phyloP scores from a whole-genome alignment of 768 basidiomycete species.

The Suillus subaureus region DNA sequence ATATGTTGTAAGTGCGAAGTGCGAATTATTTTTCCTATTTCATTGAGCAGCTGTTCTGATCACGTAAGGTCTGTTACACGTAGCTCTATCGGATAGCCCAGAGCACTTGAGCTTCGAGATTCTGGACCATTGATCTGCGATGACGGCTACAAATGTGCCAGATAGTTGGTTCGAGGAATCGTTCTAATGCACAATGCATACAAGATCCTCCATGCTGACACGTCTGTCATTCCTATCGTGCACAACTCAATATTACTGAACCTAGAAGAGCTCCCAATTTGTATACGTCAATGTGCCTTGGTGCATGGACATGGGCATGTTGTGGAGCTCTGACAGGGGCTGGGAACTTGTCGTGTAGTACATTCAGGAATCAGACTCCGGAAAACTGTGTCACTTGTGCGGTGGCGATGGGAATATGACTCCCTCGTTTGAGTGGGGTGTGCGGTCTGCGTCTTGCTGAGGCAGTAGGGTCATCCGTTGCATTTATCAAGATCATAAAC shows the following conservation, averaged over 20 bases:
- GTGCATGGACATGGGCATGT: background rate
- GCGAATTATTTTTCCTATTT: background rate
- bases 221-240: background rate
- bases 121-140: background rate
- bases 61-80: background rate
- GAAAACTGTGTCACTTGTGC: background rate
- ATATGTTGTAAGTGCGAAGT: slow-evolving; percentile 1
- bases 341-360: background rate
- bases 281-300: background rate
- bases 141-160: background rate
- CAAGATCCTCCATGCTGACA: background rate
- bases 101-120: background rate
- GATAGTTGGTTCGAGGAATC: background rate
- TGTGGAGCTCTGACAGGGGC: slow-evolving; percentile 7
- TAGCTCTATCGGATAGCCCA: background rate
- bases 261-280: background rate
- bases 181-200: background rate
- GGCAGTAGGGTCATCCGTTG: background rate
- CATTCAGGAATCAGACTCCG: background rate
- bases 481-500: background rate
- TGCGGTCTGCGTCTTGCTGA: background rate
- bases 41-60: background rate
- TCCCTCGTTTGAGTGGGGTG: background rate
- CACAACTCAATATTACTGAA: background rate
- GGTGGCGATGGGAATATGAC: slow-evolving; percentile 4